Conservation (phyloP, 2,329 filamentous ascomycete species). For the Colletotrichum tropicicola region DNA sequence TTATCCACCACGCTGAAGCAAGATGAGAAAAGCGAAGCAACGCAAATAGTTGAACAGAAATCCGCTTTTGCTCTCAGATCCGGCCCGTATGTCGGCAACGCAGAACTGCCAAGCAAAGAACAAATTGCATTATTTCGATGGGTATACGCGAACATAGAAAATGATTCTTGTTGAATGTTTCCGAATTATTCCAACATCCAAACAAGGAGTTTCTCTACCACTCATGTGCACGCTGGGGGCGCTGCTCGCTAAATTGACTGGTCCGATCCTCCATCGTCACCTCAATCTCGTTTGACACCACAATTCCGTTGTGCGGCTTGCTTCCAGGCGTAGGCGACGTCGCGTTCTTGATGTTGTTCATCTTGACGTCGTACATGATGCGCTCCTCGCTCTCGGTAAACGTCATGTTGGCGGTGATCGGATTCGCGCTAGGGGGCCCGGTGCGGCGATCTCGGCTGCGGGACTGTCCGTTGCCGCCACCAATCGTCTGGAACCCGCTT, state of each 20-base stretch:
- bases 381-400: conserved; percentile 49
- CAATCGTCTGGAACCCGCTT: conserved; percentile 26
- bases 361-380: conserved; percentile 52
- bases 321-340: conserved; percentile 29
- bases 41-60: too few species aligned
- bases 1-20: too few species aligned
- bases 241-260: neutral
- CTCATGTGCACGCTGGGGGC: neutral
- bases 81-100: too few species aligned
- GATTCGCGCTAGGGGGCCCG: conserved; percentile 41
- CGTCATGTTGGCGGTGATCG: conserved; percentile 44
- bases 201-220: conserved; percentile 2
- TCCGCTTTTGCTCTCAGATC: too few species aligned
- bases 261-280: conserved; percentile 38
- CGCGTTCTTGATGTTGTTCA: conserved; percentile 44
- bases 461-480: conserved; percentile 31
- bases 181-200: neutral
- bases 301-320: conserved; percentile 39
- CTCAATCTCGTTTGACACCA: conserved; percentile 52
- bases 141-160: too few species aligned
- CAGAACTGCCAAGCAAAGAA: too few species aligned
- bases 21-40: too few species aligned
- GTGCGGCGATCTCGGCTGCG: conserved; percentile 37
- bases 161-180: too few species aligned
- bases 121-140: too few species aligned